Evolutionary conservation across 352 stramenopile species (phyloP), one percentile per base, ranked within the genome.

Genomic region (Globisporangium carolinianum): DNA sequence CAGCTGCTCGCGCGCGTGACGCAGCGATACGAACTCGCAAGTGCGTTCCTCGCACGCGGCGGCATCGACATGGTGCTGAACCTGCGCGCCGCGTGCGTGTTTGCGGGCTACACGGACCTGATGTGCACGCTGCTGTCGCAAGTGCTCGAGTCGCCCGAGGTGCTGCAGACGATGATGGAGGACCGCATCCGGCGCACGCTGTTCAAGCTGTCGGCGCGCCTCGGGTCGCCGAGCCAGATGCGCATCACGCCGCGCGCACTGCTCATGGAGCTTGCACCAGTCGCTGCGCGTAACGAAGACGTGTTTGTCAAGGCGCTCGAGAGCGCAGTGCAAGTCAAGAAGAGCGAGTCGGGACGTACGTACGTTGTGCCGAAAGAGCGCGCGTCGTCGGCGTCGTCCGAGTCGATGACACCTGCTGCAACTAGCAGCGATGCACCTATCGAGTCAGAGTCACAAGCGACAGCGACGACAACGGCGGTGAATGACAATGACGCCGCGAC

Each of bases 81-180:
- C 50, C 67, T 93, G 36, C 60, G 62, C 6, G 56, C 75, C 39
- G 60, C 52, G 36, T 66, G 68, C 15, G 65, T 77, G 37, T 95
- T 94, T 41, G 42, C 56, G 10, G 80, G 79, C 10, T 95, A 93
- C 51, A 76, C 83, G 56, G 79, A 95, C 38, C 46, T 95, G 36
- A 90, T 83, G 0, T 78, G 76, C 14, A 68, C 71, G 12, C 58
- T 95, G 17, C 58, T 95, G 3, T 86, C 80, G 12, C 83, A 92
- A 48, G 66, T 82, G 7, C 64, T 95, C 36, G 83, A 94, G 58
- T 94, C 85, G 5, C 86, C 86, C 3, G 77, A 91, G 57, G 80
- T 94, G 6, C 60, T 95, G n/a, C 72, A 94, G 61, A 76, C 86
- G 37, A 85, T 85, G 62, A 94, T 94, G 83, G 82, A 94, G 62